Conservation (phyloP, 1,284 basidiomycete genomes). For the Tremellales sp. region DNA sequence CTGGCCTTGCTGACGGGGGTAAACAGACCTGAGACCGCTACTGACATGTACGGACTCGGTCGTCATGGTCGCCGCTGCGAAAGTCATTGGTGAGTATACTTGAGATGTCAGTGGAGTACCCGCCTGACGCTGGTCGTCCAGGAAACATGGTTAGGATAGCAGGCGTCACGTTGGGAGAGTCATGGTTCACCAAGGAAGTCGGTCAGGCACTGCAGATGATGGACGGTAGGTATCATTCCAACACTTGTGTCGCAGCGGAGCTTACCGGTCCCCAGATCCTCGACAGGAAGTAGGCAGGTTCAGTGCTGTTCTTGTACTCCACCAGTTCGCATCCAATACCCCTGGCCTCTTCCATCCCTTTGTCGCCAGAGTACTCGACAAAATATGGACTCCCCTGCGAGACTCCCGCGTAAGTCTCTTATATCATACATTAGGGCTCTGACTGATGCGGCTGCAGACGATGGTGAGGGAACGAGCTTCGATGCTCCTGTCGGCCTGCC, state of each 20-base stretch:
- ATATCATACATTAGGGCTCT: no score
- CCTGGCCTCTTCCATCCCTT: conserved; percentile 81
- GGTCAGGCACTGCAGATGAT: conserved; percentile 44
- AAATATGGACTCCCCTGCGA: conserved; percentile 80
- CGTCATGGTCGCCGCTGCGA: conserved; percentile 47
- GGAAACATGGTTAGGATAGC: conserved; percentile 48
- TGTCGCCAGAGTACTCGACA: conserved; percentile 80
- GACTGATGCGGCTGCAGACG: conserved; percentile 21
- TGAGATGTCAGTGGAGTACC: background rate
- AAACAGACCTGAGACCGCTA: conserved; percentile 41
- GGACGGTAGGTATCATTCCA: conserved; percentile 34
- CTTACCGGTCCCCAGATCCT: conserved; percentile 23
- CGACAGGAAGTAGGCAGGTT: conserved; percentile 47
- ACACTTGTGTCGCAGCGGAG: background rate
- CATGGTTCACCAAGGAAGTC: conserved; percentile 47
- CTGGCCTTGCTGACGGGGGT: conserved; percentile 4
- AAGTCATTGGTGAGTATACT: conserved; percentile 27
- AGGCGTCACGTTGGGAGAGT: conserved; percentile 42
- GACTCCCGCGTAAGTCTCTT: conserved; percentile 64
- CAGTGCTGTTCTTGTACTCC: conserved; percentile 63
- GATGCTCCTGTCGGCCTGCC: conserved; percentile 79
- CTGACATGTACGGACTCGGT: conserved; percentile 44
- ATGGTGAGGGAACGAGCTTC: conserved; percentile 86
- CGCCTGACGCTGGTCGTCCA: conserved; percentile 1
- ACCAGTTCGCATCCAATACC: conserved; percentile 83